These are phyloP conservation scores for Raffaelea albimanens DNA, from an alignment of 2,329 filamentous ascomycete species.

Conservation along the genomic window DNA sequence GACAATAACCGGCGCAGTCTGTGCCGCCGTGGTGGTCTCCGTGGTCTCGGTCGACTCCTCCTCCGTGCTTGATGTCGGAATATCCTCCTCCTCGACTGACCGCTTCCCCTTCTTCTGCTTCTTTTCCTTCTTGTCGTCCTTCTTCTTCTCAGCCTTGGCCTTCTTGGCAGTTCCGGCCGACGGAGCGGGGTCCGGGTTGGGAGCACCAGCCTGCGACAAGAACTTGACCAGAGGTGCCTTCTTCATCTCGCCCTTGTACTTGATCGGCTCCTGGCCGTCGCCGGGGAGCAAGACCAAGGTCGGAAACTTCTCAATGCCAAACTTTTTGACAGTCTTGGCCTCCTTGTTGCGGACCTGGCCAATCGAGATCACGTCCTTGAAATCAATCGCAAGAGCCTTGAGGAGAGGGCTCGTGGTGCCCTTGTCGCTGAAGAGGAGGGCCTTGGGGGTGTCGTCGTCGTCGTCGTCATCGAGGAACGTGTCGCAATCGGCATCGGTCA, in stretches of 20 bases:
- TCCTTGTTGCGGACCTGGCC: slow-evolving; percentile 82
- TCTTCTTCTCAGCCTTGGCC: slow-evolving; percentile 32
- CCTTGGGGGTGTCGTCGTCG: slow-evolving; percentile 57
- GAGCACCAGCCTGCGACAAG: slow-evolving; percentile 65
- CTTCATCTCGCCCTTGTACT: slow-evolving; percentile 76
- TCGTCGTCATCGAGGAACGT: slow-evolving; percentile 59
- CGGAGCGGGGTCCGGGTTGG: slow-evolving; percentile 67
- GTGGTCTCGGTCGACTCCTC: background rate
- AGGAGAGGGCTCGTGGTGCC: slow-evolving; percentile 75
- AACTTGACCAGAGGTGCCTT: slow-evolving; percentile 77
- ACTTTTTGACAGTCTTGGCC: slow-evolving; percentile 58
- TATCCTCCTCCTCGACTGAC: slow-evolving; percentile 9
- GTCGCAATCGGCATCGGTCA: slow-evolving; percentile 72
- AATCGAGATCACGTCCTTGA: slow-evolving; percentile 67
- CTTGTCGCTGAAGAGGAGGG: slow-evolving; percentile 89
- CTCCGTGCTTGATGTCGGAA: slow-evolving; percentile 13
- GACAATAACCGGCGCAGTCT: slow-evolving; percentile 35
- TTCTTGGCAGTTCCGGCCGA: slow-evolving; percentile 22
- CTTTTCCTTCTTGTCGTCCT: slow-evolving; percentile 32
- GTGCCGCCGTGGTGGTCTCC: slow-evolving; percentile 30
- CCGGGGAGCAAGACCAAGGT: slow-evolving; percentile 71
- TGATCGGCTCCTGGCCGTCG: slow-evolving; percentile 55
- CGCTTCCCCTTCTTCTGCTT: slow-evolving; percentile 27
- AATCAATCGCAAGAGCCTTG: slow-evolving; percentile 83
- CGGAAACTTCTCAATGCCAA: slow-evolving; percentile 70